Conservation (phyloP, 495 filamentous ascomycete species). For the Cercophora scortea region DNA sequence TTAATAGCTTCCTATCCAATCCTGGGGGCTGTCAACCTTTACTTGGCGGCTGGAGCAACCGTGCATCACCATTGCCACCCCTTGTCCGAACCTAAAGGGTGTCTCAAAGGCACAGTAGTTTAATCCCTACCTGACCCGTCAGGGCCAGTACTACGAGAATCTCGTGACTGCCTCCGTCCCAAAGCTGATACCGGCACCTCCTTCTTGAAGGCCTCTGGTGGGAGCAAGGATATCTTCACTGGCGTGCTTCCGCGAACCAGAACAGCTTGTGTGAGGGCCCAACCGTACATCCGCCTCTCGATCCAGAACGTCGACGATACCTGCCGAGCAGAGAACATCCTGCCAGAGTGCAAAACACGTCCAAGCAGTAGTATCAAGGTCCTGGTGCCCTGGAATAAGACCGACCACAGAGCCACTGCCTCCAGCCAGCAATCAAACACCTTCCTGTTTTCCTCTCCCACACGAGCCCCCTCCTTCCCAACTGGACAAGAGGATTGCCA, state of each 20-base stretch:
- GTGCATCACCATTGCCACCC: slow-evolving; percentile 12
- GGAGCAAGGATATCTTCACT: too few relatives aligned
- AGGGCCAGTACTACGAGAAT: too few relatives aligned
- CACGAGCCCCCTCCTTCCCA: slow-evolving; percentile 3
- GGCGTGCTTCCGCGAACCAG: too few relatives aligned
- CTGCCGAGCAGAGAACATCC: slow-evolving; percentile 10
- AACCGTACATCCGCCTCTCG: too few relatives aligned
- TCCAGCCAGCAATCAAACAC: slow-evolving; percentile 5
- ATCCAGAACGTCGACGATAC: not conserved
- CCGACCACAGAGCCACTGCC: not conserved
- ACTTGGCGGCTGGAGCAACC: slow-evolving; percentile 6
- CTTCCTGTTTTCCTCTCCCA: not conserved
- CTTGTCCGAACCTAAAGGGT: slow-evolving; percentile 1
- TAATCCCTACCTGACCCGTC: not conserved
- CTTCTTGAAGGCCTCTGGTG: too few relatives aligned
- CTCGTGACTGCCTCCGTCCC: too few relatives aligned
- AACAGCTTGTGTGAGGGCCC: too few relatives aligned
- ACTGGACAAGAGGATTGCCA: slow-evolving; percentile 14
- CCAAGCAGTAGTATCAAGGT: slow-evolving; percentile 13
- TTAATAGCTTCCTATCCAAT: not conserved
- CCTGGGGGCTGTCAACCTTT: slow-evolving; percentile 2
- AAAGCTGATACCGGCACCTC: too few relatives aligned
- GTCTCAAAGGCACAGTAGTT: slow-evolving; percentile 1
- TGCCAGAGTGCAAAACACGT: slow-evolving; percentile 2
- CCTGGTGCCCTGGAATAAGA: slow-evolving; percentile 5